phyloP scores from a whole-genome alignment of 495 filamentous ascomycete species.

The Annulohypoxylon bovei region DNA sequence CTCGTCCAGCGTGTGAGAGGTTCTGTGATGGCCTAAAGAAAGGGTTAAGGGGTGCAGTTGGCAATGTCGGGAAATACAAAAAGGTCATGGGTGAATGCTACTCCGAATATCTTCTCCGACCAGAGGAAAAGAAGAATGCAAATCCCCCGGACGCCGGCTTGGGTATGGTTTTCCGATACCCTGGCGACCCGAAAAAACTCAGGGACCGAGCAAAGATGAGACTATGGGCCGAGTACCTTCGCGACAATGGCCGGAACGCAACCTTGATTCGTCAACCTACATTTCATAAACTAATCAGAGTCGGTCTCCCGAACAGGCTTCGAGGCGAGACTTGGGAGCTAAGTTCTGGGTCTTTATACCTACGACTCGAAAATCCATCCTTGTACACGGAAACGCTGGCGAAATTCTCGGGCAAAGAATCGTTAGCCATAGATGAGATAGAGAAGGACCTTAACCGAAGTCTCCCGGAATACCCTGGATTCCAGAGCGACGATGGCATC shows the following conservation, averaged over 20 bases:
- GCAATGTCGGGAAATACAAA: conserved; percentile 83
- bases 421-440: conserved; percentile 96
- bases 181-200: conserved; percentile 94
- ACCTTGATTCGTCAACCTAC: conserved; percentile 94
- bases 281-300: conserved; percentile 95
- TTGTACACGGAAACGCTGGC: conserved; percentile 83
- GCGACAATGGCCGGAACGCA: conserved; percentile 93
- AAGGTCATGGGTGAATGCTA: conserved; percentile 84
- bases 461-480: conserved; percentile 95
- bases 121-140: conserved; percentile 65
- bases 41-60: conserved; percentile 83
- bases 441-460: conserved; percentile 97
- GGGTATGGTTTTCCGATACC: conserved; percentile 93
- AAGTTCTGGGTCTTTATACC: conserved; percentile 86
- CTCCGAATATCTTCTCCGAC: conserved; percentile 86
- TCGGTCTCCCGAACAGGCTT: conserved; percentile 92
- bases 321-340: conserved; percentile 97
- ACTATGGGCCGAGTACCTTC: conserved; percentile 93
- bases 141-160: conserved; percentile 87
- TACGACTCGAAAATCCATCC: conserved; percentile 85
- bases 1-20: conserved; percentile 86
- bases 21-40: conserved; percentile 97
- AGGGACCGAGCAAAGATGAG: conserved; percentile 97
- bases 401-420: conserved; percentile 83
- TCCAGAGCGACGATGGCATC: conserved; percentile 96